phyloP scores from a whole-genome alignment of 345 rosid genomes.

The Bretschneidera sinensis region DNA sequence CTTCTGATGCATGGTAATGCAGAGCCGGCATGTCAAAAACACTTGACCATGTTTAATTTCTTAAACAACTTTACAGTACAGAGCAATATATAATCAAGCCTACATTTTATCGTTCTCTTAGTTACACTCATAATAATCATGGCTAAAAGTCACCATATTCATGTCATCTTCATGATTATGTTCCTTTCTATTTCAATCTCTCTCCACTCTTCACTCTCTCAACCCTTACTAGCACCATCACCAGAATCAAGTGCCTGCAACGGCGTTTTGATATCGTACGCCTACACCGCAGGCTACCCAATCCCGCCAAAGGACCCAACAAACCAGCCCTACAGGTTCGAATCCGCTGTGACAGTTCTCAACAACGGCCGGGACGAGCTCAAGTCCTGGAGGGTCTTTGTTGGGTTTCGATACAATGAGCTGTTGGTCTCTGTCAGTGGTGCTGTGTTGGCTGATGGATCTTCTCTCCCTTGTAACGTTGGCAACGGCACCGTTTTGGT shows the following conservation, averaged over 20 bases:
- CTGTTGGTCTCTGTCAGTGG: conserved; percentile 65
- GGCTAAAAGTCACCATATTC: not conserved
- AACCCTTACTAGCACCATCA: conserved; percentile 6
- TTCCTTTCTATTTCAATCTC: conserved; percentile 3
- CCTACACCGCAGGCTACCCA: conserved; percentile 35
- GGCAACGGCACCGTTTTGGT: conserved; percentile 71
- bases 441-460: conserved; percentile 74
- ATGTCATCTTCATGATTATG: conserved; percentile 1
- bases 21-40: conserved; percentile 19
- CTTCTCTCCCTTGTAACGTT: conserved; percentile 49
- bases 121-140: not conserved
- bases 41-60: not conserved
- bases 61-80: too few relatives aligned
- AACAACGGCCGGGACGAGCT: conserved; percentile 74
- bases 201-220: conserved; percentile 8
- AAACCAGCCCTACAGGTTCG: conserved; percentile 79
- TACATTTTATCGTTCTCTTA: not conserved
- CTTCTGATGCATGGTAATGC: conserved; percentile 9
- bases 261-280: conserved; percentile 71
- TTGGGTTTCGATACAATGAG: conserved; percentile 72
- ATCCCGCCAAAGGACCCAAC: conserved; percentile 51
- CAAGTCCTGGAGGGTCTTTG: conserved; percentile 74
- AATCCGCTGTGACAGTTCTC: conserved; percentile 65
- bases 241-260: conserved; percentile 34
- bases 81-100: not conserved